Conservation (phyloP, 129 eudicot genomes). For the Kitagawia praeruptora region DNA sequence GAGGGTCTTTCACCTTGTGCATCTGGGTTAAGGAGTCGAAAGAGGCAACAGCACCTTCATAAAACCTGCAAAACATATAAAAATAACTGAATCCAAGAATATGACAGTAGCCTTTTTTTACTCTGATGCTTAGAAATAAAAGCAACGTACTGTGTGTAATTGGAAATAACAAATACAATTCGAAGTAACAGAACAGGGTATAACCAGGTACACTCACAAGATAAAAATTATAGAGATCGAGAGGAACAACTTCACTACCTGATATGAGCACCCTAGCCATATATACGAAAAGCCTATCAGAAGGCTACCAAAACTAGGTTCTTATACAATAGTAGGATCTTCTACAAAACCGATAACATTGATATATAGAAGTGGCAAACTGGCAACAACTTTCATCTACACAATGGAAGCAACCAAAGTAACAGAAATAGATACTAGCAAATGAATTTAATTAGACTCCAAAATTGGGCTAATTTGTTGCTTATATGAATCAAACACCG, state of each 20-base stretch:
- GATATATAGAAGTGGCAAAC: neutral
- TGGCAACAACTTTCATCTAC: neutral
- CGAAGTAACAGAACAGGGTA: neutral
- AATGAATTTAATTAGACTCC: neutral
- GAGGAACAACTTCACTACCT: neutral
- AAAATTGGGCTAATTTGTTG: neutral
- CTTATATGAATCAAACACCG: neutral
- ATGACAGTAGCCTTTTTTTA: neutral
- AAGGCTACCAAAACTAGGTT: conserved; percentile 2
- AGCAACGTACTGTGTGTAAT: neutral
- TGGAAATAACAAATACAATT: neutral
- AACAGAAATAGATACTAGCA: neutral
- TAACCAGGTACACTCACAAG: neutral
- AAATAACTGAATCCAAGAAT: conserved; percentile 3
- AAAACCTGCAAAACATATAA: conserved; percentile 31
- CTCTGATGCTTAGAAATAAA: neutral
- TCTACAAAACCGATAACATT: neutral
- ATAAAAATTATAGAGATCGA: neutral
- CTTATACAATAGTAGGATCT: neutral
- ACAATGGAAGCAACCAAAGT: neutral
- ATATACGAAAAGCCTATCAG: neutral
- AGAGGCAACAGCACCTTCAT: conserved; percentile 41
- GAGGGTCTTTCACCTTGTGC: conserved; percentile 37
- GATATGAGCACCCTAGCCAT: neutral
- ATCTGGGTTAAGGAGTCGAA: conserved; percentile 37